phyloP scores from a whole-genome alignment of 2,329 filamentous ascomycete species.

The Aspergillus costaricaensis region DNA sequence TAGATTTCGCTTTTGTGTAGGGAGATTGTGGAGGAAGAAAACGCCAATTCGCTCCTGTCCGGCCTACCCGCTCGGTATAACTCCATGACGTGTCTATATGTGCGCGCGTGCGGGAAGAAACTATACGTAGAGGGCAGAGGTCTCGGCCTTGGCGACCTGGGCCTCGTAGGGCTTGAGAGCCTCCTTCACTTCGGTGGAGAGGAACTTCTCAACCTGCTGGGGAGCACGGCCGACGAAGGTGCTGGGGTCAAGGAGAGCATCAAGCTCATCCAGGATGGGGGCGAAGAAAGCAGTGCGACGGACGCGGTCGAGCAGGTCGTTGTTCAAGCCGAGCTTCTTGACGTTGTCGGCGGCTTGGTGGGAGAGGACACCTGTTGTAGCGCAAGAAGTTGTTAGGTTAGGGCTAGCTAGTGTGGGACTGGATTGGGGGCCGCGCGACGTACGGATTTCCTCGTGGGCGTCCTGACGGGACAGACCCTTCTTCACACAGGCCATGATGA shows the following conservation, averaged over 20 bases:
- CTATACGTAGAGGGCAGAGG: conserved; percentile 46
- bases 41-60: neutral
- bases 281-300: conserved; percentile 71
- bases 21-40: no score
- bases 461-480: conserved; percentile 74
- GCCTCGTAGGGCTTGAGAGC: conserved; percentile 51
- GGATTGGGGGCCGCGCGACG: conserved; percentile 10
- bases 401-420: neutral
- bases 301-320: conserved; percentile 81
- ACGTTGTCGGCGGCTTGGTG: conserved; percentile 73
- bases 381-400: conserved; percentile 18
- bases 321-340: conserved; percentile 71
- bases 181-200: conserved; percentile 51
- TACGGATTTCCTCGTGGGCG: conserved; percentile 80
- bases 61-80: neutral
- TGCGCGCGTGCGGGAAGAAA: neutral
- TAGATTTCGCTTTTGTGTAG: neutral
- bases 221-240: conserved; percentile 59
- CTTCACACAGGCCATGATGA: conserved; percentile 76
- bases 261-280: conserved; percentile 68
- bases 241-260: conserved; percentile 65
- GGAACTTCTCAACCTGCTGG: conserved; percentile 57
- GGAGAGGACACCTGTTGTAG: conserved; percentile 60
- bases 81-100: neutral
- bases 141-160: conserved; percentile 38